These are phyloP conservation scores for Moniliella sp. DNA, from an alignment of 1,284 basidiomycete species.

Conservation along the genomic window DNA sequence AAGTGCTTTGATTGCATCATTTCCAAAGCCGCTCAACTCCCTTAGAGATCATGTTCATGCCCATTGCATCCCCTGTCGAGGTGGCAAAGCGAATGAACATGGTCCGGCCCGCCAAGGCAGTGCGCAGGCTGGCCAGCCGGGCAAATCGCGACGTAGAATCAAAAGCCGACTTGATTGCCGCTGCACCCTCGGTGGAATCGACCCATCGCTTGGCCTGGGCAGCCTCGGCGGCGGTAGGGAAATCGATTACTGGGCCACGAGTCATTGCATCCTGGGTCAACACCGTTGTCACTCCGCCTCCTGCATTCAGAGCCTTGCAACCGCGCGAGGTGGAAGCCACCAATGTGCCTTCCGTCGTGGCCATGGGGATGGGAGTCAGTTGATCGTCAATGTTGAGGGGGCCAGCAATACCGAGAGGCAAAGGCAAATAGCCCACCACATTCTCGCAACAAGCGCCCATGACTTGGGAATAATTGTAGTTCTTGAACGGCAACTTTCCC, in stretches of 20 bases:
- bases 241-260: conserved; percentile 87
- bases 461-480: conserved; percentile 83
- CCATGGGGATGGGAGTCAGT: conserved; percentile 86
- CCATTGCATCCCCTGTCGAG: conserved; percentile 92
- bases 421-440: conserved; percentile 85
- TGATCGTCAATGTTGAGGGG: conserved; percentile 76
- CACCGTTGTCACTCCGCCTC: conserved; percentile 82
- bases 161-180: conserved; percentile 59
- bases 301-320: conserved; percentile 92
- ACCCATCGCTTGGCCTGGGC: conserved; percentile 73
- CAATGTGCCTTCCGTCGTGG: conserved; percentile 90
- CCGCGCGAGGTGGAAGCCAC: conserved; percentile 85
- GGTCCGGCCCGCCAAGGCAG: conserved; percentile 39
- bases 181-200: conserved; percentile 59
- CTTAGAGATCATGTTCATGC: conserved; percentile 81
- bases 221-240: conserved; percentile 58
- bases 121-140: conserved; percentile 23
- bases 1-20: conserved; percentile 53
- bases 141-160: conserved; percentile 50
- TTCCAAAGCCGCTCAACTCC: conserved; percentile 52
- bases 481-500: conserved; percentile 58
- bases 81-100: conserved; percentile 89
- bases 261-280: conserved; percentile 90
- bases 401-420: conserved; percentile 88
- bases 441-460: conserved; percentile 98